These are phyloP conservation scores for Dioszegia crocea DNA, from an alignment of 768 basidiomycete species.

Conservation along the genomic window DNA sequence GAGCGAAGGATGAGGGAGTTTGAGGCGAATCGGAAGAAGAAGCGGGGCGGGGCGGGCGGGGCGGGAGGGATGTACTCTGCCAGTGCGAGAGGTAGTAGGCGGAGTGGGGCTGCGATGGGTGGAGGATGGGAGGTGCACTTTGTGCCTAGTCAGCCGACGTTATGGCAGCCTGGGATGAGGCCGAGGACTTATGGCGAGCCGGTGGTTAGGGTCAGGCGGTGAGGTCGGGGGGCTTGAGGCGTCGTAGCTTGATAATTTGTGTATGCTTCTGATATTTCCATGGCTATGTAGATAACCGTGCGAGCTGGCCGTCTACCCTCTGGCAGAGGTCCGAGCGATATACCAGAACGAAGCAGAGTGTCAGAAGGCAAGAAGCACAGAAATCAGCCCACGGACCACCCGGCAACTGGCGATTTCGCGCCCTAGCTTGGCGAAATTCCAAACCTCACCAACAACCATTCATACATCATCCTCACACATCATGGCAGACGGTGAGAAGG, in stretches of 20 bases:
- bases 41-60: background rate
- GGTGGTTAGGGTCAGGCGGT: constrained; percentile 22
- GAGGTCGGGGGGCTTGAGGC: too few relatives aligned
- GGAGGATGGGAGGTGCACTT: constrained; percentile 42
- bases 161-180: constrained; percentile 39
- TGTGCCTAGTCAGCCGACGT: constrained; percentile 29
- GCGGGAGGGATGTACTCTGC: background rate
- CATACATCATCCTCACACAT: background rate
- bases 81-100: constrained; percentile 2
- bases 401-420: background rate
- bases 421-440: background rate
- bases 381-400: too few relatives aligned
- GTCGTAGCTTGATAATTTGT: too few relatives aligned
- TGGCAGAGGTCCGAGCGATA: too few relatives aligned
- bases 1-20: constrained; percentile 16
- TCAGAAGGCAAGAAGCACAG: too few relatives aligned
- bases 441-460: background rate
- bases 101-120: constrained; percentile 4
- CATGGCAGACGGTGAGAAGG: background rate
- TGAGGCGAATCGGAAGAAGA: constrained; percentile 10
- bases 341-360: too few relatives aligned
- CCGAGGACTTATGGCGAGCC: constrained; percentile 44
- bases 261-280: too few relatives aligned
- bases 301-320: too few relatives aligned
- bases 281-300: too few relatives aligned